Base-by-base conservation (phyloP, 2,329 filamentous ascomycete species). In the Zymoseptoria brevis region DNA sequence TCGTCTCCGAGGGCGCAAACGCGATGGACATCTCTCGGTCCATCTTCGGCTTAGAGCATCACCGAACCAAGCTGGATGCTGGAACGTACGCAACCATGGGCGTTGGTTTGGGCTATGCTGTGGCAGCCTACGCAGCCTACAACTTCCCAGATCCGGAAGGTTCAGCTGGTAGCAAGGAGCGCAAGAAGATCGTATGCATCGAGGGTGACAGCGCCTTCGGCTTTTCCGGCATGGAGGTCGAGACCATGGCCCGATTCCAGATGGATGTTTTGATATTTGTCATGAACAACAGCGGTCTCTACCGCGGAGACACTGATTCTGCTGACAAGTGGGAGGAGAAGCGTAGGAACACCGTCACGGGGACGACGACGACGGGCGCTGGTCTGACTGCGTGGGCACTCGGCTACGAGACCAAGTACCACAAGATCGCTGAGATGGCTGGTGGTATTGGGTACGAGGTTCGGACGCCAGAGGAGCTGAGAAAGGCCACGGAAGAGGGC, bases 41-140 rank as follows among this genome's bases (percentile, higher is more conserved):
- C 11, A 74, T 78, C 50, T 84, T 84, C 66, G 75, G 79, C 0
- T 73, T 84, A 19, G 74, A 81, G 29, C 75, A 82, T 62, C 81
- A 81, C 2, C 77, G 82, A 19, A 75, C 81, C 16, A 77, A 80
- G 21, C 76, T 85, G 21, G 82, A 84, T 68, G 81, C 82, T 2
- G 81, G 81, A 1, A 83, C 81, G 0, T 79, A 82, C 60, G 82
- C 81, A 3, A 84, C 81, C 1, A 84, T 84, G 82, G 82, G 82
- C 1, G 78, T 84, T 0, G 81, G 82, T 0, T 68, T 84, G 24
- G 81, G 80, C 0, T 84, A 84, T 62, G 78, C 80, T 3, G 79
- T 83, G 55, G 82, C 81, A 8, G 81, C 81, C 0, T 77, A 81
- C 64, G 77, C 77, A 52, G 81, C 81, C 0, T 83, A 82, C 70